Evolutionary conservation across 2,329 filamentous ascomycete genomes (phyloP).

Genomic region (Paramyrothecium sp.): DNA sequence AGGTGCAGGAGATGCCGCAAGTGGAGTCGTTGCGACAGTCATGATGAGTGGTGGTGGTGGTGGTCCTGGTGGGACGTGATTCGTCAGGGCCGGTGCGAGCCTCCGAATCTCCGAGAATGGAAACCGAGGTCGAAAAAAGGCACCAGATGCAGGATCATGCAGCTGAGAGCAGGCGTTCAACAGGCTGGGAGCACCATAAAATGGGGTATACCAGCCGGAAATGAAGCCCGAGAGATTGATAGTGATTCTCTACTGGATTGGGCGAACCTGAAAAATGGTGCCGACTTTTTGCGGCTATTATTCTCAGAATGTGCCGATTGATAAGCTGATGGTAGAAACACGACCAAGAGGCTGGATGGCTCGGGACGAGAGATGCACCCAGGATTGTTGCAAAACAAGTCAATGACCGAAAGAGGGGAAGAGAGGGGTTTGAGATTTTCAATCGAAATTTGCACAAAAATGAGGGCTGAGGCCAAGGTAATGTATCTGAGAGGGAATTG

Average conservation of each 20-base stretch:
- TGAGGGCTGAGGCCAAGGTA: slow-evolving; percentile 6
- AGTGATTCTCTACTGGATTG: too few relatives aligned
- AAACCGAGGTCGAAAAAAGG: slow-evolving; percentile 1
- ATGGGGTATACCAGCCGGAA: too few relatives aligned
- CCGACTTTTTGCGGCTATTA: too few relatives aligned
- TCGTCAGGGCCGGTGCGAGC: background rate
- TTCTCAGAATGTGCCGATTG: too few relatives aligned
- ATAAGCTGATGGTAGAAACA: background rate
- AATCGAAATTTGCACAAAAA: background rate
- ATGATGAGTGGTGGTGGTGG: slow-evolving; percentile 16
- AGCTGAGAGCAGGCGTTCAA: too few relatives aligned
- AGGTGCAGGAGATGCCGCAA: slow-evolving; percentile 16
- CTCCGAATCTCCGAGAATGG: background rate
- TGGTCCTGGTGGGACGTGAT: slow-evolving; percentile 3
- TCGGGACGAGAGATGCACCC: too few relatives aligned
- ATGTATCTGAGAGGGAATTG: slow-evolving; percentile 18
- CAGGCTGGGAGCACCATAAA: too few relatives aligned
- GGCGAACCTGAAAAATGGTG: too few relatives aligned
- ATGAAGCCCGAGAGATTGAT: too few relatives aligned
- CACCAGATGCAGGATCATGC: background rate
- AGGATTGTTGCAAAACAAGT: background rate
- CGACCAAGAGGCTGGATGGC: background rate
- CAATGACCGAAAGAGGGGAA: background rate
- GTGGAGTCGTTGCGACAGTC: slow-evolving; percentile 14
- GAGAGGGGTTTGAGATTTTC: slow-evolving; percentile 8